Evolutionary conservation across 2,329 filamentous ascomycete genomes (phyloP).

Genomic region (Diaporthe ampelina): DNA sequence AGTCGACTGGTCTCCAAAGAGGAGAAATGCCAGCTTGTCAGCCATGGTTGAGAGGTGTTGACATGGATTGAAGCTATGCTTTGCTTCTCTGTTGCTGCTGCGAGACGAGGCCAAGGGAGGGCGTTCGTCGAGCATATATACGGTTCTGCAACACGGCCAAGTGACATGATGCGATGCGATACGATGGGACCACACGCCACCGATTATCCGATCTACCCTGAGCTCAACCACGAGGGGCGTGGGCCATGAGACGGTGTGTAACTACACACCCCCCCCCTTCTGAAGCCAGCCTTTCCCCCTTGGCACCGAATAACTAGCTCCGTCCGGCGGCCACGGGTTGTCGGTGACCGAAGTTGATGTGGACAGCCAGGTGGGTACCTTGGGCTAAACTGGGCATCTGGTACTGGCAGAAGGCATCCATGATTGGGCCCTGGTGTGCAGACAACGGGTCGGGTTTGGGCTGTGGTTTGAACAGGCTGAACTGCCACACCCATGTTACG

Average conservation of each 20-base stretch:
- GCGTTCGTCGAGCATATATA: slow-evolving; percentile 38
- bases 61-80: slow-evolving; percentile 42
- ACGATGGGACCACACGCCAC: slow-evolving; percentile 27
- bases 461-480: slow-evolving; percentile 19
- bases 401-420: slow-evolving; percentile 20
- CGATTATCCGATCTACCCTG: slow-evolving; percentile 35
- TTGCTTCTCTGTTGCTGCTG: slow-evolving; percentile 34
- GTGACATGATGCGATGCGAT: slow-evolving; percentile 32
- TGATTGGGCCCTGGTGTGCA: slow-evolving; percentile 29
- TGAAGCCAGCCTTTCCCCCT: slow-evolving; percentile 46
- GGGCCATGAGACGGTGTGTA: slow-evolving; percentile 41
- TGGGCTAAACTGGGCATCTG: slow-evolving; percentile 50
- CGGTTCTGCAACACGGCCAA: slow-evolving; percentile 14
- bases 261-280: slow-evolving; percentile 46
- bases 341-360: slow-evolving; percentile 62
- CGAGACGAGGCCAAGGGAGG: slow-evolving; percentile 10
- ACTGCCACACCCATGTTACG: slow-evolving; percentile 36
- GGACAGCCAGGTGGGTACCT: slow-evolving; percentile 52
- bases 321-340: slow-evolving; percentile 54
- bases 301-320: slow-evolving; percentile 45
- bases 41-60: slow-evolving; percentile 55
- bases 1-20: slow-evolving; percentile 80
- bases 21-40: slow-evolving; percentile 67
- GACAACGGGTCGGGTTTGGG: slow-evolving; percentile 16
- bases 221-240: slow-evolving; percentile 31